Evolutionary conservation across 805 yeast species (phyloP), one percentile per base, ranked within the genome.

Genomic region (Candida gorgasii): DNA sequence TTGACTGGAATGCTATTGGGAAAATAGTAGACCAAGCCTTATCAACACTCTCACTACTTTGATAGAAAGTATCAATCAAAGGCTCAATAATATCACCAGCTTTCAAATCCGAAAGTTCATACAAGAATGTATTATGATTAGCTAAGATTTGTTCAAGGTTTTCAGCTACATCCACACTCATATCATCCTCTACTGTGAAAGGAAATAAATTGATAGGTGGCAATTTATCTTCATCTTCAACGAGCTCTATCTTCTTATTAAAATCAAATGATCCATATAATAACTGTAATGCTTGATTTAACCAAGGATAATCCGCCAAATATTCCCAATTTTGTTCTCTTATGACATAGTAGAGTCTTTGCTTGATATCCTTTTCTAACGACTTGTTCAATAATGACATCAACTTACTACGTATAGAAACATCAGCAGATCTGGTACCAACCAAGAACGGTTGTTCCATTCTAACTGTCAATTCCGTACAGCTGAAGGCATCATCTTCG

Each of bases 241-340:
- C 61, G 35, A 87, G 59, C 17, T 60, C 62, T 14, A 89, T 52
- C 2, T 55, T 60, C 42, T 75, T 68, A 0, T 75, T 73, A 29
- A 61, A 62, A 44, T 83, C 84, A 50, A 87, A 81, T 0, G 96
- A 75, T 0, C 93, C 96, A 55, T 84, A 88, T 5, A 93, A 64
- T 20, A 95, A 64, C 57, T 90, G 97, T 14, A 88, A 70, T 0
- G 96, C 98, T 61, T 92, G 98, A 59, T 89, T 89, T 47, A 92
- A 65, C 99, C 99, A 93, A 31, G 89, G 86, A 54, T 86, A 86
- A 51, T 93, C 99, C 0, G 95, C 90, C 28, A 93, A 68, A 50
- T 79, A 85, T 58, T 93, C 99, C 99, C 99, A 93, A 55, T 89
- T 92, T 60, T 93, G 99, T 54, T 93, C 98, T 28, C 92, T 72